These are phyloP conservation scores for Calophaca sinica DNA, from an alignment of 306 rosid species.

Conservation along the genomic window DNA sequence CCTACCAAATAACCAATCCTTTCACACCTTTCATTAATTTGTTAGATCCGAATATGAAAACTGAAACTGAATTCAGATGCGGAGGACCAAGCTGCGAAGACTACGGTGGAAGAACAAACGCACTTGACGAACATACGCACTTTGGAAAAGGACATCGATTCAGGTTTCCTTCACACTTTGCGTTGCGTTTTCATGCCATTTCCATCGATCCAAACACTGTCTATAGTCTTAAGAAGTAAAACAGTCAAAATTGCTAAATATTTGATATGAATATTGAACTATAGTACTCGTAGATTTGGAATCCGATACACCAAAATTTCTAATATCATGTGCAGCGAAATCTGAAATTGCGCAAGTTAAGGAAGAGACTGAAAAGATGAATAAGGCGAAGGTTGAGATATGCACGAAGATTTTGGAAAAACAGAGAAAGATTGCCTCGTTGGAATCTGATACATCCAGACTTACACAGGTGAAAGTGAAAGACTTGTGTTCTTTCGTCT, in stretches of 20 bases:
- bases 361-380: slow-evolving; percentile 66
- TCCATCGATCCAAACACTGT: neutral
- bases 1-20: slow-evolving; percentile 30
- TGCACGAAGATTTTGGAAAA: slow-evolving; percentile 78
- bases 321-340: slow-evolving; percentile 58
- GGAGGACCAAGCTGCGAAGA: slow-evolving; percentile 87
- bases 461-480: slow-evolving; percentile 66
- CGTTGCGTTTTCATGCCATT: neutral
- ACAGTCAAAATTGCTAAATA: neutral
- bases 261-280: neutral
- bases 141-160: slow-evolving; percentile 64
- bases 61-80: slow-evolving; percentile 58
- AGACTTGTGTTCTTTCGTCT: neutral
- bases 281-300: neutral
- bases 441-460: slow-evolving; percentile 70
- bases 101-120: slow-evolving; percentile 83
- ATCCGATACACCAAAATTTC: neutral
- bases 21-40: slow-evolving; percentile 16
- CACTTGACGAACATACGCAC: slow-evolving; percentile 65
- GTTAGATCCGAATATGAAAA: slow-evolving; percentile 2
- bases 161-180: slow-evolving; percentile 54
- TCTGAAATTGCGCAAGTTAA: slow-evolving; percentile 54
- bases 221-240: neutral
- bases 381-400: slow-evolving; percentile 63
- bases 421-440: slow-evolving; percentile 59